Evolutionary conservation across 768 basidiomycete species (phyloP), one percentile per base, ranked within the genome.

Genomic region (Obba rivulosa): DNA sequence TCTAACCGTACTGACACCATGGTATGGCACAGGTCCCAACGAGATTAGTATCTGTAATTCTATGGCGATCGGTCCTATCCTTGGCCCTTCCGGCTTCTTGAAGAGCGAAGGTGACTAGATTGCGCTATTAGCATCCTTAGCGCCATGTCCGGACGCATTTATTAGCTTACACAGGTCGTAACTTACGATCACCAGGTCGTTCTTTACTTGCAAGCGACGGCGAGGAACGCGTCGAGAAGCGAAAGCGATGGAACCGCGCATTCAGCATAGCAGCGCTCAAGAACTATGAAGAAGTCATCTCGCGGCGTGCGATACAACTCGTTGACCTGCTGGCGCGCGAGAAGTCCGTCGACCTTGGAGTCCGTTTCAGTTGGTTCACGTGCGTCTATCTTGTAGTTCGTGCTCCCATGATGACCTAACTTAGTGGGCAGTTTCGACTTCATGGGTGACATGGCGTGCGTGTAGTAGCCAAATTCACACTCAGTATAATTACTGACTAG

Each of bases 171-270:
- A 31, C 13, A 5, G 28, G 28, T 13, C 28, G 28, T 13, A 13
- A 31, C 28, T 31, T 31, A 31, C 28, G 28, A 13, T 7, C 5
- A 31, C 13, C 28, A 13, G 28, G 13, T 7, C 5, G 28, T 31
- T 31, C 28, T 5, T 75, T 34, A 65, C 74, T 36, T 55, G 54
- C 5, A 43, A 66, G 65, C 9, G 65, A 73, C 49, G 57, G 64
- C 14, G 58, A 62, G 1, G 71, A 77, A 34, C 79, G 80, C 49
- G 63, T 66, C 1, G 63, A 69, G 7, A 67, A 76, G 10, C 69
- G 77, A 8, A 67, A 68, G 20, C 65, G 74, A 2, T 80, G 78
- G 78, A 72, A 70, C n/a, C 65, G 75, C 18, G 78, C 70, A 0
- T 70, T 80, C 61, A 76, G 62, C 41, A 69, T 69, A 10, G 51